These are phyloP conservation scores for Suillus variegatus DNA, from an alignment of 768 basidiomycete species.

Conservation along the genomic window DNA sequence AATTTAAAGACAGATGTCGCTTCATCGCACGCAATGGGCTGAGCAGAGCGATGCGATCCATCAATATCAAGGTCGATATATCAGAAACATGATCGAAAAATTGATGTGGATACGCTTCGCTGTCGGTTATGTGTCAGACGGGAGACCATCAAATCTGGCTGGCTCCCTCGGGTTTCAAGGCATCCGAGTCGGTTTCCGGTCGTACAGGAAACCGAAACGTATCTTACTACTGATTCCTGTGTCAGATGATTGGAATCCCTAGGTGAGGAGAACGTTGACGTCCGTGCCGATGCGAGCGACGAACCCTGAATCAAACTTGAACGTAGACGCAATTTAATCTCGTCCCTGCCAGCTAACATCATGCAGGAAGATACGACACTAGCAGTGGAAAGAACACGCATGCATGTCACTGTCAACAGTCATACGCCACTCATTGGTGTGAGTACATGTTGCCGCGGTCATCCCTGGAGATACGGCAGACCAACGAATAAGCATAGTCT, in stretches of 20 bases:
- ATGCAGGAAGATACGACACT: too few relatives aligned
- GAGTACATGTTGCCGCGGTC: not conserved
- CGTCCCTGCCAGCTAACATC: not conserved
- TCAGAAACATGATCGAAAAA: not conserved
- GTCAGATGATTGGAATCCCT: not conserved
- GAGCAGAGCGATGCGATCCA: not conserved
- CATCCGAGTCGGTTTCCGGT: not conserved
- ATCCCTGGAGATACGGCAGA: not conserved
- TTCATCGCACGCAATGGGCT: not conserved
- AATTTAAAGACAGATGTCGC: not conserved
- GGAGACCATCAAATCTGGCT: not conserved
- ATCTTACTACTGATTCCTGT: not conserved
- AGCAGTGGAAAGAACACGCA: not conserved
- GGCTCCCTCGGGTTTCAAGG: not conserved
- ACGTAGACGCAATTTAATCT: too few relatives aligned
- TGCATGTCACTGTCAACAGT: not conserved
- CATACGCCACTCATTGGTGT: not conserved
- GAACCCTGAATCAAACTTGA: too few relatives aligned
- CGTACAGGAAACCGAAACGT: not conserved
- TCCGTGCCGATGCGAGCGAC: too few relatives aligned
- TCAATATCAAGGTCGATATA: not conserved
- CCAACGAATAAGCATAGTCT: not conserved
- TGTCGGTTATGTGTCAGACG: not conserved
- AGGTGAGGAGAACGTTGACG: too few relatives aligned
- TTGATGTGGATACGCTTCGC: not conserved